These are phyloP conservation scores for Coemansia biformis DNA, from an alignment of 192 early-diverging fungal species.

Conservation along the genomic window DNA sequence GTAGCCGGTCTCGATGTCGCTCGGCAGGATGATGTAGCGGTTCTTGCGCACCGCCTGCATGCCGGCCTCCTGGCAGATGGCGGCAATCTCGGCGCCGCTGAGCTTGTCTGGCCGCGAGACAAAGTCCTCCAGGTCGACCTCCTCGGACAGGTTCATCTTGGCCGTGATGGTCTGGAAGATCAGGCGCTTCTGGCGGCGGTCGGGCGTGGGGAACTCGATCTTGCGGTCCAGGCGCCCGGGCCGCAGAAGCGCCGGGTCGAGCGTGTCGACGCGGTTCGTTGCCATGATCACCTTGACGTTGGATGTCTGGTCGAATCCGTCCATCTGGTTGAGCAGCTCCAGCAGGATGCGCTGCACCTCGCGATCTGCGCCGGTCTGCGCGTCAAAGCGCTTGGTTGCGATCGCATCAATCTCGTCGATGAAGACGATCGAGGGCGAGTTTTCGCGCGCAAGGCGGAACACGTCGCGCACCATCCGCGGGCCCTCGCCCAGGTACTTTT, in stretches of 20 bases:
- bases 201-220: slow-evolving; percentile 98
- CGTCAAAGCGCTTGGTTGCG: slow-evolving; percentile 97
- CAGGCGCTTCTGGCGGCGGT: slow-evolving; percentile 93
- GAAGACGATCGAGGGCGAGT: slow-evolving; percentile 96
- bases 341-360: slow-evolving; percentile 98
- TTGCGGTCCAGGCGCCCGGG: slow-evolving; percentile 97
- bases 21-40: slow-evolving; percentile 89
- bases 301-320: slow-evolving; percentile 96
- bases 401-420: slow-evolving; percentile 99
- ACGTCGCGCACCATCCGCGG: slow-evolving; percentile 97
- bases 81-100: slow-evolving; percentile 93
- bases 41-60: slow-evolving; percentile 98
- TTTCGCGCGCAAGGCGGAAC: slow-evolving; percentile 93
- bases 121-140: slow-evolving; percentile 98
- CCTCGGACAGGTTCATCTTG: slow-evolving; percentile 97
- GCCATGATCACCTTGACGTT: slow-evolving; percentile 99
- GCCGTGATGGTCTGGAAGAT: slow-evolving; percentile 94
- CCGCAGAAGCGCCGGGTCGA: slow-evolving; percentile 94
- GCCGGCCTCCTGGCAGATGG: slow-evolving; percentile 97
- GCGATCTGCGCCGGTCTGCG: slow-evolving; percentile 96
- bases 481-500: slow-evolving; percentile 98
- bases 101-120: slow-evolving; percentile 94
- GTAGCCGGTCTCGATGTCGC: slow-evolving; percentile 97
- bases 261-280: slow-evolving; percentile 93
- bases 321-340: slow-evolving; percentile 98